Percentiles rank a stretch among this genome's conserved stretches.
Evolutionary conservation across 768 basidiomycete species (phyloP).

Genomic region (Panus rudis): DNA sequence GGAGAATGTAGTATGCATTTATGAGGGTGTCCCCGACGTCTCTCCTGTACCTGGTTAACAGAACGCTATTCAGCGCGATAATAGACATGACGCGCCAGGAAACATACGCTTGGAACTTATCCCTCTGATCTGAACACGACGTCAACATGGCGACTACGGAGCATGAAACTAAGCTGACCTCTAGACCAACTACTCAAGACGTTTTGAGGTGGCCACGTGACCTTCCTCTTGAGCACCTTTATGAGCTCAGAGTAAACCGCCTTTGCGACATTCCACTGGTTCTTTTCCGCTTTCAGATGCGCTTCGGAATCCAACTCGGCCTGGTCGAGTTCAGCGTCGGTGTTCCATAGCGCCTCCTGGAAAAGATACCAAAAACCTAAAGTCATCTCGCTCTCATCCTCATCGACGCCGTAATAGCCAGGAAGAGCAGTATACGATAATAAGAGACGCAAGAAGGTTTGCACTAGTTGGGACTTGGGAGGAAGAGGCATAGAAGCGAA

Average conservation of each 20-base stretch:
- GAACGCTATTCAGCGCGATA: background rate
- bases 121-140: slow-evolving; percentile 53
- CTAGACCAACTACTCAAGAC: slow-evolving; percentile 50
- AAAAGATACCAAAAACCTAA: slow-evolving; percentile 87
- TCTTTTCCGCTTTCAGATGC: slow-evolving; percentile 22
- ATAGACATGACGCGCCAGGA: background rate
- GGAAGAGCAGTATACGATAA: slow-evolving; percentile 67
- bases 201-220: slow-evolving; percentile 54
- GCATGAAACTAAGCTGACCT: slow-evolving; percentile 38
- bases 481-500: slow-evolving; percentile 15
- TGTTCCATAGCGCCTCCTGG: slow-evolving; percentile 79
- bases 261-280: slow-evolving; percentile 52
- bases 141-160: background rate
- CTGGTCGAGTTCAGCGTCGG: slow-evolving; percentile 31
- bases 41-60: slow-evolving; percentile 72
- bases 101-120: slow-evolving; percentile 72
- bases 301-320: slow-evolving; percentile 16
- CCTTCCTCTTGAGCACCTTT: slow-evolving; percentile 61
- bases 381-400: slow-evolving; percentile 83
- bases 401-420: slow-evolving; percentile 76
- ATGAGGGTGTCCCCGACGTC: slow-evolving; percentile 85
- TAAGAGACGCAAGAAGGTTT: slow-evolving; percentile 64
- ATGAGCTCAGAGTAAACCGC: slow-evolving; percentile 78
- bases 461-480: slow-evolving; percentile 29
- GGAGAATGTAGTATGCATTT: slow-evolving; percentile 84